A percentile compares a stretch with the other conserved stretches of the same genome.
These are phyloP conservation scores for Fusarium albosuccineum DNA, from an alignment of 2,329 filamentous ascomycete species.

Conservation along the genomic window DNA sequence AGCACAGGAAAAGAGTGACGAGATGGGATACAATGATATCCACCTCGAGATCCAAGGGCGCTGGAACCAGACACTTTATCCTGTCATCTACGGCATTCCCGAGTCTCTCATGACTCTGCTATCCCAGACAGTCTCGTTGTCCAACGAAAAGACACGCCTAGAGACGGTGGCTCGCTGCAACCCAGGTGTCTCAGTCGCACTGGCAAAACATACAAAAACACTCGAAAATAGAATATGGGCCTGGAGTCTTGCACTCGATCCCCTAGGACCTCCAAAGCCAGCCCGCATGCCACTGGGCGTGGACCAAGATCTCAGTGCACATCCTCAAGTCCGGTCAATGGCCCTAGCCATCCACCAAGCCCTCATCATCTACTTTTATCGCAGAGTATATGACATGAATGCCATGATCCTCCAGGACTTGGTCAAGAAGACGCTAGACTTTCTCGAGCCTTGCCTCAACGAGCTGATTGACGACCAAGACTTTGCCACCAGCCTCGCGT, in stretches of 20 bases:
- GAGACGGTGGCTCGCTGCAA: slow-evolving; percentile 42
- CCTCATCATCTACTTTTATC: slow-evolving; percentile 60
- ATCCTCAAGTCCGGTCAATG: slow-evolving; percentile 40
- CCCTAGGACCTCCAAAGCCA: slow-evolving; percentile 23
- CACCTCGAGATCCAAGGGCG: slow-evolving; percentile 56
- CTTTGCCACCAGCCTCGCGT: slow-evolving; percentile 55
- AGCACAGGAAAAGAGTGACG: slow-evolving; percentile 48
- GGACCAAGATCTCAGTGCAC: slow-evolving; percentile 32
- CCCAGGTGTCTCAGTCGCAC: slow-evolving; percentile 40
- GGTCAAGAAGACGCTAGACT: slow-evolving; percentile 53
- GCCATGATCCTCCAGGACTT: slow-evolving; percentile 56
- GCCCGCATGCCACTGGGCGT: neutral
- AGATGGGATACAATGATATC: slow-evolving; percentile 59
- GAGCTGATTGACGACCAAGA: slow-evolving; percentile 51
- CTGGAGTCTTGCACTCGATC: slow-evolving; percentile 37
- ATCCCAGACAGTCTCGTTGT: slow-evolving; percentile 57
- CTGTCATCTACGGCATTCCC: slow-evolving; percentile 59
- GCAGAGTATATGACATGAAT: slow-evolving; percentile 54
- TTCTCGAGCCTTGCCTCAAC: slow-evolving; percentile 51
- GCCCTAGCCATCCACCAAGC: slow-evolving; percentile 57
- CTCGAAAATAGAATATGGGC: slow-evolving; percentile 51
- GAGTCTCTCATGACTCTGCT: slow-evolving; percentile 57
- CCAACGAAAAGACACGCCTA: slow-evolving; percentile 55
- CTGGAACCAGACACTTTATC: slow-evolving; percentile 57
- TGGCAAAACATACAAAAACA: slow-evolving; percentile 48